Percentiles rank a stretch among this genome's conserved stretches.
Evolutionary conservation across 805 yeast genomes (phyloP).

Genomic region (Yarrowia sp.): DNA sequence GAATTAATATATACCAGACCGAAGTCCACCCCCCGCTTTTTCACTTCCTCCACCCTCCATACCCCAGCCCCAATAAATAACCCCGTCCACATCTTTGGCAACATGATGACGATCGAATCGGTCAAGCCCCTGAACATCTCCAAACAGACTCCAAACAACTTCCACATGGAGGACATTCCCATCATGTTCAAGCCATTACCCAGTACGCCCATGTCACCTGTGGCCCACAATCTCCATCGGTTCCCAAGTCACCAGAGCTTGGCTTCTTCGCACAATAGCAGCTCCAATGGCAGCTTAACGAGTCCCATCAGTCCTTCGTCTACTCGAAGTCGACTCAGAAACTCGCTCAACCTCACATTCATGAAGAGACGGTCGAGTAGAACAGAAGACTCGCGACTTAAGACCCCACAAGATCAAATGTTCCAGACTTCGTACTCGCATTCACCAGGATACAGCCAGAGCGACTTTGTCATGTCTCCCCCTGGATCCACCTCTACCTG

Average conservation of each 20-base stretch:
- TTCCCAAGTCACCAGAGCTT: conserved; percentile 15
- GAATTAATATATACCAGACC: conserved; percentile 2
- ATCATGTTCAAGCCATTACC: background rate
- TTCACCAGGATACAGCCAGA: background rate
- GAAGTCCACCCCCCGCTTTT: background rate
- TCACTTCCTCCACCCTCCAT: background rate
- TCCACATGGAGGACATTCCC: background rate
- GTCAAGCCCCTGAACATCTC: conserved; percentile 28
- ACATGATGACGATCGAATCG: background rate
- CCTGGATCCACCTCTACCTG: background rate
- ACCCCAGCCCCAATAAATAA: conserved; percentile 21
- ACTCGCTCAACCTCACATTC: conserved; percentile 21
- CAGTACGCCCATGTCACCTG: background rate
- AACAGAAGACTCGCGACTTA: background rate
- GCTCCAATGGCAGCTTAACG: background rate
- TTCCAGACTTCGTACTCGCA: conserved; percentile 10
- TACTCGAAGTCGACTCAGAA: background rate
- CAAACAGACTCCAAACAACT: background rate
- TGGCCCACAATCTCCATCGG: background rate
- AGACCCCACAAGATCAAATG: conserved; percentile 23
- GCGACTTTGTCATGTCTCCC: conserved; percentile 8
- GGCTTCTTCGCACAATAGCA: background rate
- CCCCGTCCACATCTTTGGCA: background rate
- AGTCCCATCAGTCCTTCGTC: conserved; percentile 13
- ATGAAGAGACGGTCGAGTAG: conserved; percentile 19